Percentiles rank a stretch among this genome's conserved stretches.
Conservation (phyloP, 2,329 filamentous ascomycete genomes). For the Celoporthe dispersa region DNA sequence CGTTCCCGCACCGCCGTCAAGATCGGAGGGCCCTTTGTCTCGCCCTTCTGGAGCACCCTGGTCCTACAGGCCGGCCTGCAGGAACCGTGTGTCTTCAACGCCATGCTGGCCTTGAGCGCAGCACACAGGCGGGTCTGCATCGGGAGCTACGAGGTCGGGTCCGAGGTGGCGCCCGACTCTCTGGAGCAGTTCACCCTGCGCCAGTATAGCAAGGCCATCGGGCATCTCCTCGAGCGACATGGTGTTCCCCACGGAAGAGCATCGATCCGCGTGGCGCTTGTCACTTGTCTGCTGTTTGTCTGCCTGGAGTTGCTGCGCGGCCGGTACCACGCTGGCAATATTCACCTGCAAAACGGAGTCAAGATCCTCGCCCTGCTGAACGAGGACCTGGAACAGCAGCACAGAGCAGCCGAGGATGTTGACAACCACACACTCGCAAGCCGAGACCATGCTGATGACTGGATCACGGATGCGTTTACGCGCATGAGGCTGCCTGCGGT, state of each 20-base stretch:
- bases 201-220: conserved; percentile 46
- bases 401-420: not conserved
- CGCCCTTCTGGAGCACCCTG: conserved; percentile 44
- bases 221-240: conserved; percentile 37
- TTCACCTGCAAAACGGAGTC: conserved; percentile 50
- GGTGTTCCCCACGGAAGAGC: conserved; percentile 4
- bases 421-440: not conserved
- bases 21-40: conserved; percentile 42
- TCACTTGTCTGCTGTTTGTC: conserved; percentile 44
- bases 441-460: conserved; percentile 40
- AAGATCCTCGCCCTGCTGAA: conserved; percentile 41
- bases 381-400: conserved; percentile 22
- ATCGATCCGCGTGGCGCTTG: conserved; percentile 44
- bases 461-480: conserved; percentile 48
- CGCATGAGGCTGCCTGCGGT: conserved; percentile 37
- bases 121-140: conserved; percentile 35
- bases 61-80: conserved; percentile 42
- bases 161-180: conserved; percentile 7
- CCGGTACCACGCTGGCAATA: conserved; percentile 41
- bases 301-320: conserved; percentile 43
- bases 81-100: conserved; percentile 47
- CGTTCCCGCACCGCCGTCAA: conserved; percentile 42
- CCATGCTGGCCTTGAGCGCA: conserved; percentile 44
- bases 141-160: conserved; percentile 16
- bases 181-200: conserved; percentile 37